These are phyloP conservation scores for Oldenlandia corymbosa DNA, from an alignment of 257 asterid species.

Conservation along the genomic window DNA sequence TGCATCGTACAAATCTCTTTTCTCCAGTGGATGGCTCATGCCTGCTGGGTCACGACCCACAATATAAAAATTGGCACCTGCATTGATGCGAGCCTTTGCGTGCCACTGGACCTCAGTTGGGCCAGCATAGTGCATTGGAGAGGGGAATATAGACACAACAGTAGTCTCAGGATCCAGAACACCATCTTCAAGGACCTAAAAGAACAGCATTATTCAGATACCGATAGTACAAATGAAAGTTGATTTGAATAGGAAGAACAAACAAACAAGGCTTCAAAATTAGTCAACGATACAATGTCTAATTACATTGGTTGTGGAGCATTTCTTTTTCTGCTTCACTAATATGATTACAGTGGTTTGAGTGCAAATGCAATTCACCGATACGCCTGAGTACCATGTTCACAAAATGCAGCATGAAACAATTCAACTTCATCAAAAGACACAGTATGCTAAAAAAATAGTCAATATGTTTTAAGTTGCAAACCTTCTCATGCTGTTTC, in stretches of 20 bases:
- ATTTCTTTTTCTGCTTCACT: background rate
- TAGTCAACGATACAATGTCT: too few relatives aligned
- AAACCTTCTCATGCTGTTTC: constrained; percentile 98
- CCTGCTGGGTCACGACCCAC: constrained; percentile 98
- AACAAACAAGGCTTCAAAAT: too few relatives aligned
- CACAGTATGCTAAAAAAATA: background rate
- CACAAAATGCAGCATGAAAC: background rate
- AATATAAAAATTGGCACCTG: constrained; percentile 90
- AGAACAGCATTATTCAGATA: background rate
- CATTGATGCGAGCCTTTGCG: constrained; percentile 94
- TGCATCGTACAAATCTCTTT: constrained; percentile 88
- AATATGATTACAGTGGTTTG: background rate
- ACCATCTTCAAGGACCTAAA: constrained; percentile 86
- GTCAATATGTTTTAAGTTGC: background rate
- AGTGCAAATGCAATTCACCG: background rate
- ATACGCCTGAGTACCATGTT: background rate
- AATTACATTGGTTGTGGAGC: background rate
- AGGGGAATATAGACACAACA: constrained; percentile 89
- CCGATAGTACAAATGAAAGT: background rate
- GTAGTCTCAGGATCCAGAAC: constrained; percentile 90
- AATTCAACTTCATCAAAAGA: background rate
- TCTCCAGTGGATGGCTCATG: constrained; percentile 85
- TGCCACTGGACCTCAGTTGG: constrained; percentile 99
- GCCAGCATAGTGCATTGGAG: constrained; percentile 97
- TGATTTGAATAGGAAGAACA: background rate